Percentiles rank a stretch among this genome's conserved stretches.
These are phyloP conservation scores for Agastache rugosa DNA, from an alignment of 257 asterid genomes.

Conservation along the genomic window DNA sequence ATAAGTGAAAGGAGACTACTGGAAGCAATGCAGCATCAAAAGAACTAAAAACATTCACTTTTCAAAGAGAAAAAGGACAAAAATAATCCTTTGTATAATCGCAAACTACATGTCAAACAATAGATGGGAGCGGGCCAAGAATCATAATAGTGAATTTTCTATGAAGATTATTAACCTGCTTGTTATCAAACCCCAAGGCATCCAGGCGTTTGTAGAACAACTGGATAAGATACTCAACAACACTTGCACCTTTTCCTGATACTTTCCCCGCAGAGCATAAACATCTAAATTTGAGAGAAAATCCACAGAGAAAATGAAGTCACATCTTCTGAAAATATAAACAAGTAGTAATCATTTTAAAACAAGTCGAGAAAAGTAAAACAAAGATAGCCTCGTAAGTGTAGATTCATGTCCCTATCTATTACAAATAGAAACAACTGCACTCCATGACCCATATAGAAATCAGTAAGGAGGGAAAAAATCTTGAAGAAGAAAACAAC, in stretches of 20 bases:
- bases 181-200: slow-evolving; percentile 76
- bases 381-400: neutral
- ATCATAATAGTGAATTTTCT: slow-evolving; percentile 20
- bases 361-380: slow-evolving; percentile 18
- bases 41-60: slow-evolving; percentile 6
- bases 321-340: slow-evolving; percentile 19
- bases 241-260: slow-evolving; percentile 79
- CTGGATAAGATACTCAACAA: slow-evolving; percentile 82
- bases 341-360: slow-evolving; percentile 1
- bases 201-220: slow-evolving; percentile 82
- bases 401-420: neutral
- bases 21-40: slow-evolving; percentile 27
- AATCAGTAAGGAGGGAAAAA: neutral
- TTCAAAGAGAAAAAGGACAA: slow-evolving; percentile 13
- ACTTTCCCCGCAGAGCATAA: slow-evolving; percentile 89
- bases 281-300: slow-evolving; percentile 67
- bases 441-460: neutral
- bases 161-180: slow-evolving; percentile 67
- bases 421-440: neutral
- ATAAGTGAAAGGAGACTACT: slow-evolving; percentile 15
- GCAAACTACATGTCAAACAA: slow-evolving; percentile 28
- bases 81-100: slow-evolving; percentile 12
- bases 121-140: slow-evolving; percentile 24
- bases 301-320: slow-evolving; percentile 29
- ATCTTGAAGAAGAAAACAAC: neutral